These are phyloP conservation scores for Aspergillus spinulosporus DNA, from an alignment of 2,329 filamentous ascomycete species.

Conservation along the genomic window DNA sequence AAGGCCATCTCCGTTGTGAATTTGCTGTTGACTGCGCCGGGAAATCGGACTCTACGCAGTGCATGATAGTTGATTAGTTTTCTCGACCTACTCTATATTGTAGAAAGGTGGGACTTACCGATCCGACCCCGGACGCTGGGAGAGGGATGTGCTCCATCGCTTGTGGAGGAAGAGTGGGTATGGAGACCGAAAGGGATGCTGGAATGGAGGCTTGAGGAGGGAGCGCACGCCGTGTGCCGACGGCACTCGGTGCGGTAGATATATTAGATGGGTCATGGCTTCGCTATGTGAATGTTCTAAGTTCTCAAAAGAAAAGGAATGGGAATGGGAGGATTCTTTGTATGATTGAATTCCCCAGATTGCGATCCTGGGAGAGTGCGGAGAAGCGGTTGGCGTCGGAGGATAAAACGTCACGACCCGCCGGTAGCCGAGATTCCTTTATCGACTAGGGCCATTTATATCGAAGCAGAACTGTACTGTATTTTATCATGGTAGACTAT, in stretches of 20 bases:
- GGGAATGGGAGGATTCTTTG: neutral
- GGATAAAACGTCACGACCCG: constrained; percentile 20
- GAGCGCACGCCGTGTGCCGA: constrained; percentile 2
- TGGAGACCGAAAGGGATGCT: neutral
- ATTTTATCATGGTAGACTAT: too few species aligned
- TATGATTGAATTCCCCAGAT: constrained; percentile 8
- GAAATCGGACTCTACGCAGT: constrained; percentile 64
- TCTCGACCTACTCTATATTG: constrained; percentile 3
- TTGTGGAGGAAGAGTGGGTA: constrained; percentile 24
- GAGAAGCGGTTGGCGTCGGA: constrained; percentile 25
- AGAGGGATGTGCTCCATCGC: constrained; percentile 56
- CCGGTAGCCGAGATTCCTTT: constrained; percentile 16
- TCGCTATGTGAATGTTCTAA: neutral
- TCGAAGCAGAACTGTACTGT: too few species aligned
- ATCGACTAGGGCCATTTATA: too few species aligned
- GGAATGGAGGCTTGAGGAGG: neutral
- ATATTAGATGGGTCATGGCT: constrained; percentile 14
- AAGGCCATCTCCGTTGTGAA: constrained; percentile 83
- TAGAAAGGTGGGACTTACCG: constrained; percentile 45
- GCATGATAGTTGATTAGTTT: constrained; percentile 12
- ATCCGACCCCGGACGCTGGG: constrained; percentile 60
- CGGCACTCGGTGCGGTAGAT: constrained; percentile 16
- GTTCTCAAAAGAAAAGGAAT: neutral
- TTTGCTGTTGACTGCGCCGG: constrained; percentile 90
- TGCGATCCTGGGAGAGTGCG: constrained; percentile 15